Evolutionary conservation across 169 alveolate genomes (phyloP).

Genomic region (Plasmodium adleri): DNA sequence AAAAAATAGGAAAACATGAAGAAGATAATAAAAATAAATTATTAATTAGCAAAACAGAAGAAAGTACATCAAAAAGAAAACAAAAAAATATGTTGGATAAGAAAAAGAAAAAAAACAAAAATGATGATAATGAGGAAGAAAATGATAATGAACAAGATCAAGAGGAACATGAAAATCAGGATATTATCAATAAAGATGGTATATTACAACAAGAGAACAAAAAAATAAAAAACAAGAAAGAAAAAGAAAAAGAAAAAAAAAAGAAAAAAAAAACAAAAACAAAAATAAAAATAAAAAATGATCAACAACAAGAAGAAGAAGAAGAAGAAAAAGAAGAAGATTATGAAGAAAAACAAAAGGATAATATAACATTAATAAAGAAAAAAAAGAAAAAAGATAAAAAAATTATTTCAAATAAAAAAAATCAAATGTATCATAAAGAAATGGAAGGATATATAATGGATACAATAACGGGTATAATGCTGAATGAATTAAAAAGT

Average conservation of each 20-base stretch:
- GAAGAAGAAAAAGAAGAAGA: slow-evolving; percentile 4
- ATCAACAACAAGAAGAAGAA: slow-evolving; percentile 4
- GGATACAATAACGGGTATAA: slow-evolving; percentile 20
- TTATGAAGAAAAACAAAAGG: background rate
- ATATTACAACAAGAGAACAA: background rate
- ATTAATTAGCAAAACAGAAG: background rate
- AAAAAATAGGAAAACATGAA: background rate
- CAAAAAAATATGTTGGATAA: background rate
- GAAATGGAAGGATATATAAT: slow-evolving; percentile 24
- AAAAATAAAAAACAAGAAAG: background rate
- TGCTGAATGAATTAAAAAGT: slow-evolving; percentile 7
- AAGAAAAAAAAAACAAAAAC: background rate
- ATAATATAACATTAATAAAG: background rate
- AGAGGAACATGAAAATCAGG: slow-evolving; percentile 11
- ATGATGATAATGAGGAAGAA: slow-evolving; percentile 6
- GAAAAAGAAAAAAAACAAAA: background rate
- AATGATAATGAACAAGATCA: background rate
- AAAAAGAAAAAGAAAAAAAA: background rate
- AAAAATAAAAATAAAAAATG: background rate
- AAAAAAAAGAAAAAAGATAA: slow-evolving; percentile 33
- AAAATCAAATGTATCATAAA: slow-evolving; percentile 1
- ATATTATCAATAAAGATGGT: background rate
- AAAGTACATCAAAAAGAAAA: background rate
- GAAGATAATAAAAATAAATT: background rate
- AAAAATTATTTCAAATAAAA: background rate